Evolutionary conservation across 2,329 filamentous ascomycete species (phyloP), one percentile per base, ranked within the genome.

Genomic region (Aspergillus pseudoterreus): DNA sequence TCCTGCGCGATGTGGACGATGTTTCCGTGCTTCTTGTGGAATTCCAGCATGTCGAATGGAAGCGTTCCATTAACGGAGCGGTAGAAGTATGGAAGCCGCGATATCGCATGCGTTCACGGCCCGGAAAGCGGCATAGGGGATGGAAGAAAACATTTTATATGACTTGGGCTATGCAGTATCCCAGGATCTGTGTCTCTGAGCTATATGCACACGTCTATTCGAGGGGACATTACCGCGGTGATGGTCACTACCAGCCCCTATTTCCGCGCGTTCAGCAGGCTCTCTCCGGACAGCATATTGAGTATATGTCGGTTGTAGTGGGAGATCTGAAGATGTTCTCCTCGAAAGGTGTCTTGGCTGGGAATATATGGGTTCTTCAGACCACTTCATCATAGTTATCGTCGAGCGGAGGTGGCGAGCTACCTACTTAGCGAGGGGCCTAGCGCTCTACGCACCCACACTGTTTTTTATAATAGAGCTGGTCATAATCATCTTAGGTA

Each of bases 71-170:
- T 48, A 12, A 49, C 42, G 36, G 89, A 88, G 17, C 82, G 83
- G 62, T 88, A 85, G 1, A 89, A 76, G 56, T 88, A 89, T 45
- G 81, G 79, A 45, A 89, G 80, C 41, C 86, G 77, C 0, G 33
- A 45, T 9, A 33, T 42, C 6, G 50, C 46, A 6, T 36, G 43
- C 6, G 43, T 53, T 8, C 54, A 48, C 2, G 63, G 9, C 63
- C 63, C 4, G 62, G 61, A 38, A 60, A 62, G 19, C 50, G 55
- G n/a, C 51, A 49, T 1, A 65, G 52, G 8, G 63, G 62, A 27
- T 64, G 62, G 24, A 65, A 57, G 44, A 47, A 61, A 14, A 59
- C 9, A 49, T 58, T 52, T 65, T 67, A 55, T 9, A 65, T 46
- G 9, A 11, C 35, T 42, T 33, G 44, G 35, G 21, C 46, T 33